phyloP scores from a whole-genome alignment of 2,329 filamentous ascomycete genomes.

The Curvularia eragrostidis region DNA sequence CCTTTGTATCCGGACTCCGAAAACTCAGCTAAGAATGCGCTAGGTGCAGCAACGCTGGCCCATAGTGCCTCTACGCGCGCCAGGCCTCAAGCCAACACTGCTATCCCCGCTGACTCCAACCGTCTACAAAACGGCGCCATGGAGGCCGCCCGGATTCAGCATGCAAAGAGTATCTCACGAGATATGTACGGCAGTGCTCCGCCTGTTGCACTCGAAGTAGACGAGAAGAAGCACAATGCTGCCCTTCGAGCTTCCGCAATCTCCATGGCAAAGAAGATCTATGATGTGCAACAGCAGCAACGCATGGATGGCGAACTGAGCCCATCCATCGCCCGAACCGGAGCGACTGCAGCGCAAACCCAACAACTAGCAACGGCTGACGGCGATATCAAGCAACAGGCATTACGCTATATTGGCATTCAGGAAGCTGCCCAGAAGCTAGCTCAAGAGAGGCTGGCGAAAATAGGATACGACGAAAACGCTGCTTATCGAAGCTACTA shows the following conservation, averaged over 20 bases:
- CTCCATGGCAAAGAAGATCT: constrained; percentile 90
- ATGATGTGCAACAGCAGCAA: constrained; percentile 72
- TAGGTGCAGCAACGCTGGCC: constrained; percentile 75
- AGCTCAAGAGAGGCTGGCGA: constrained; percentile 81
- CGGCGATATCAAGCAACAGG: constrained; percentile 60
- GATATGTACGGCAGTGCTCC: constrained; percentile 82
- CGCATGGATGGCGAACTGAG: constrained; percentile 58
- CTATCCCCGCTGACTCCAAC: constrained; percentile 36
- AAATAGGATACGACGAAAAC: constrained; percentile 74
- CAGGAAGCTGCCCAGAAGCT: constrained; percentile 88
- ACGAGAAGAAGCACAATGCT: constrained; percentile 75
- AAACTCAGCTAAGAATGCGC: constrained; percentile 70
- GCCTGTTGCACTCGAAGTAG: constrained; percentile 72
- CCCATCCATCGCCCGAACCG: constrained; percentile 44
- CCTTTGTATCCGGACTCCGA: constrained; percentile 62
- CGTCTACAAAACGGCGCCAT: constrained; percentile 57
- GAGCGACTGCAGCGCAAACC: constrained; percentile 43
- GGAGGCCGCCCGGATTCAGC: constrained; percentile 67
- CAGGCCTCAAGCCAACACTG: constrained; percentile 22
- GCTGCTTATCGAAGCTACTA: constrained; percentile 79
- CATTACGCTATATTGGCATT: constrained; percentile 65
- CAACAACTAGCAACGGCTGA: constrained; percentile 40
- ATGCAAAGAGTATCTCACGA: constrained; percentile 72
- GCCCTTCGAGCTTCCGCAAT: constrained; percentile 81
- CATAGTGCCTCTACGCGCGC: constrained; percentile 55